Conservation (phyloP, 352 stramenopile species). For the Globisporangium orthogonon region DNA sequence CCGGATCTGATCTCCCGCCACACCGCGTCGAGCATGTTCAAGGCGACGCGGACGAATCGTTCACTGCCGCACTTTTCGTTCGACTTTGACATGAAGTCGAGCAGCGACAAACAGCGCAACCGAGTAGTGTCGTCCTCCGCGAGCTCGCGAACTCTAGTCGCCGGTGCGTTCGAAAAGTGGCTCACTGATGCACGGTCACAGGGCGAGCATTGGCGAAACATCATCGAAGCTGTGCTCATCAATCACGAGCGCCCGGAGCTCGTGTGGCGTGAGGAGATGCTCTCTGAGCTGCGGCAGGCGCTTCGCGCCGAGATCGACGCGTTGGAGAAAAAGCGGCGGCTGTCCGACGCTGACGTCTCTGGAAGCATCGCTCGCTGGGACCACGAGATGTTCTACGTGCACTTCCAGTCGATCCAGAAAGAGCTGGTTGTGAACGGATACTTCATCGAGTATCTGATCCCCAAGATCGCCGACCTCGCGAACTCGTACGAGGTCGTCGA, state of each 20-base stretch:
- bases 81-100: constrained; percentile 47
- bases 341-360: constrained; percentile 9
- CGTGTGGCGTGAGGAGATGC: constrained; percentile 69
- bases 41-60: constrained; percentile 33
- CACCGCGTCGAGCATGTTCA: constrained; percentile 37
- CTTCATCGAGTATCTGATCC: constrained; percentile 74
- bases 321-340: constrained; percentile 27
- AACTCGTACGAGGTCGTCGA: constrained; percentile 66
- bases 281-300: constrained; percentile 43
- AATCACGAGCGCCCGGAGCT: constrained; percentile 66
- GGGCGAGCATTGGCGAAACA: constrained; percentile 68
- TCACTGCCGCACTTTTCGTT: constrained; percentile 64
- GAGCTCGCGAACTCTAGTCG: constrained; percentile 28
- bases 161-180: constrained; percentile 54
- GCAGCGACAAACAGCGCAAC: constrained; percentile 36
- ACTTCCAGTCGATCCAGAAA: constrained; percentile 62
- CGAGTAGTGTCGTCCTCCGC: constrained; percentile 25
- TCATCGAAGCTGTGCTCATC: constrained; percentile 46
- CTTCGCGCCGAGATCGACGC: constrained; percentile 48
- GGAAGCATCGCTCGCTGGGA: constrained; percentile 48
- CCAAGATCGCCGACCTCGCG: constrained; percentile 52
- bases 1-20: constrained; percentile 53
- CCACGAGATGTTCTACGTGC: constrained; percentile 77
- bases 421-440: constrained; percentile 80
- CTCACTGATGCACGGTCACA: constrained; percentile 55